These are phyloP conservation scores for Cercis canadensis DNA, from an alignment of 306 rosid genomes.

Conservation along the genomic window DNA sequence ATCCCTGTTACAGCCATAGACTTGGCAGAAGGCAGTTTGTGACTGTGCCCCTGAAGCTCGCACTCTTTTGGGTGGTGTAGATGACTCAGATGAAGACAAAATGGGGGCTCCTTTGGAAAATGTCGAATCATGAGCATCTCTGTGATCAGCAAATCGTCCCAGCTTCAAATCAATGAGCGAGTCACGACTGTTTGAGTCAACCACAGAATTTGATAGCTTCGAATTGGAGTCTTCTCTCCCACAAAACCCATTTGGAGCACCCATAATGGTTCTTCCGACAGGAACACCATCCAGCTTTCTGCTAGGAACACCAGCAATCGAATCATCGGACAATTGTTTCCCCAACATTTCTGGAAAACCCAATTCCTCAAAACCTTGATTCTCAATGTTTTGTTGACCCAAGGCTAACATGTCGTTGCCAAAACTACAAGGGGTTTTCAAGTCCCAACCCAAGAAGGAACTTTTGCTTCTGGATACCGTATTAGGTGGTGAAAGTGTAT, in stretches of 20 bases:
- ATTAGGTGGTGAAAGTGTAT: conserved; percentile 50
- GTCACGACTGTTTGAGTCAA: conserved; percentile 60
- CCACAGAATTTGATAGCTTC: conserved; percentile 61
- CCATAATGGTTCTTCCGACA: conserved; percentile 40
- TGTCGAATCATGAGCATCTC: conserved; percentile 44
- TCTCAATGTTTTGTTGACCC: conserved; percentile 50
- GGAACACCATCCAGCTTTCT: conserved; percentile 39
- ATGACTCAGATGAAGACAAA: conserved; percentile 69
- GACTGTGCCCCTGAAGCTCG: conserved; percentile 57
- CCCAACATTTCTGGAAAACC: conserved; percentile 61
- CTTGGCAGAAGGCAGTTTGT: conserved; percentile 73
- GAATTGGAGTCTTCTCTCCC: conserved; percentile 59
- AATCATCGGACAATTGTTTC: conserved; percentile 52
- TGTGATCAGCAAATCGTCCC: conserved; percentile 64
- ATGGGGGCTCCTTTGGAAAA: conserved; percentile 52
- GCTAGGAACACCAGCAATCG: conserved; percentile 43
- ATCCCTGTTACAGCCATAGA: conserved; percentile 87
- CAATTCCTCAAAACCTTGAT: conserved; percentile 68
- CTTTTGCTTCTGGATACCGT: conserved; percentile 53
- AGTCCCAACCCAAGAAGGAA: conserved; percentile 66
- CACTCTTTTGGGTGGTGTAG: conserved; percentile 64
- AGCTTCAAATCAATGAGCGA: conserved; percentile 84
- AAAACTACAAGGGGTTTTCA: conserved; percentile 58
- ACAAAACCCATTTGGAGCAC: conserved; percentile 42
- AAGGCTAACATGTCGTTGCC: conserved; percentile 50